Conservation (phyloP, 2,329 filamentous ascomycete genomes). For the Ustilaginoidea virens region DNA sequence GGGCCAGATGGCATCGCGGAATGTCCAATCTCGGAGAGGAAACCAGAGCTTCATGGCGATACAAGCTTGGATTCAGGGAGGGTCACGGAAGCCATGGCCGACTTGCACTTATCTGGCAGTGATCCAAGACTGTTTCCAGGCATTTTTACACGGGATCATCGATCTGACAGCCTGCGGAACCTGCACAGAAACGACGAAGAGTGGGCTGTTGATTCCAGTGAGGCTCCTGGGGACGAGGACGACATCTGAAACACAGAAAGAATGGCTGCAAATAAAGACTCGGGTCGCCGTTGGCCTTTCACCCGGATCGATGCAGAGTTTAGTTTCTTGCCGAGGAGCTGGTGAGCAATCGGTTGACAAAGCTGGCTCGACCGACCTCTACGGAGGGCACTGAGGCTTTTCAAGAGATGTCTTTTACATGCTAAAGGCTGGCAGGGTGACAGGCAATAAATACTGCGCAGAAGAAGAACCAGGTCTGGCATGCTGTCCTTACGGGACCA, state of each 20-base stretch:
- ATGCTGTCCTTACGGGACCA: too few relatives aligned
- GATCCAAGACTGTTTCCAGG: conserved; percentile 62
- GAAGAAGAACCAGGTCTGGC: too few relatives aligned
- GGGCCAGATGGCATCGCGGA: not conserved
- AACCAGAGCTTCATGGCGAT: not conserved
- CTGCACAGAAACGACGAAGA: conserved; percentile 11
- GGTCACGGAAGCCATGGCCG: conserved; percentile 22
- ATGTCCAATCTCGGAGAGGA: not conserved
- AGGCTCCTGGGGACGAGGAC: conserved; percentile 7
- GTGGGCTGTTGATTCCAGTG: conserved; percentile 8
- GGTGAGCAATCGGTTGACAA: too few relatives aligned
- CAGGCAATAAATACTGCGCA: too few relatives aligned
- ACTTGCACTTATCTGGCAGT: conserved; percentile 35
- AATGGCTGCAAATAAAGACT: too few relatives aligned
- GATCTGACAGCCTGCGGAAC: conserved; percentile 25
- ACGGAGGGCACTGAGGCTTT: too few relatives aligned
- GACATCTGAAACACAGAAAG: conserved; percentile 5
- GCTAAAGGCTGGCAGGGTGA: too few relatives aligned
- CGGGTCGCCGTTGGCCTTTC: too few relatives aligned
- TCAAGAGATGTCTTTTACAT: too few relatives aligned
- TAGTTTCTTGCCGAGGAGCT: too few relatives aligned
- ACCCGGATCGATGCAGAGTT: too few relatives aligned
- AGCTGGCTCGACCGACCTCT: too few relatives aligned
- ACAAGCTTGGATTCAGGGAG: conserved; percentile 19
- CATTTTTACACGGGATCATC: conserved; percentile 38